Evolutionary conservation across 345 rosid species (phyloP).

Genomic region (Rhodamnia rubescens): DNA sequence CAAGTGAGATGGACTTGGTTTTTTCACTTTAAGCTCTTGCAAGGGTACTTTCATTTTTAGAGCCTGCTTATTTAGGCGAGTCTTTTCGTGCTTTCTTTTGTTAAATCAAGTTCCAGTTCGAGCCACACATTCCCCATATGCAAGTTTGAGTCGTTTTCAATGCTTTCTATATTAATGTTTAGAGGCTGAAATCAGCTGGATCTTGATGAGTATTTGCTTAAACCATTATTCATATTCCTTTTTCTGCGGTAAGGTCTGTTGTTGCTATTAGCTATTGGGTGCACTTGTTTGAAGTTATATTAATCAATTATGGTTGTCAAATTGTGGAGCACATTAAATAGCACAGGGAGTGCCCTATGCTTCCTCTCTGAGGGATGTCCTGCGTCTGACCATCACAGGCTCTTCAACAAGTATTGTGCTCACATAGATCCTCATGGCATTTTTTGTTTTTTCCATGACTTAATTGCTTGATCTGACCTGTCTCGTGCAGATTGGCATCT

Average conservation of each 20-base stretch:
- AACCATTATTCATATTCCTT: not conserved
- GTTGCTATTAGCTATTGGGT: not conserved
- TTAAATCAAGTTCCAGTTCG: not conserved
- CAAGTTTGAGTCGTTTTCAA: not conserved
- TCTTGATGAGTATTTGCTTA: not conserved
- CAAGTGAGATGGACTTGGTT: not conserved
- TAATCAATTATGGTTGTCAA: not conserved
- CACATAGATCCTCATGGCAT: not conserved
- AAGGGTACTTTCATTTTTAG: not conserved
- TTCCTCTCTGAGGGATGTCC: not conserved
- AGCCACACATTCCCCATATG: not conserved
- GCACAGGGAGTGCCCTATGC: not conserved
- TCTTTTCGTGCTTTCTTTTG: not conserved
- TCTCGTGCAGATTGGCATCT: not conserved
- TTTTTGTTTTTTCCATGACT: not conserved
- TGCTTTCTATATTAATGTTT: not conserved
- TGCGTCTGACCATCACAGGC: not conserved
- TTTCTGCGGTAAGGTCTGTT: not conserved
- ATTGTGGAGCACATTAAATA: not conserved
- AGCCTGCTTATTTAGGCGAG: not conserved
- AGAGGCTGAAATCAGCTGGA: not conserved
- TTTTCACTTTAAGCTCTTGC: not conserved
- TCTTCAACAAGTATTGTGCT: not conserved
- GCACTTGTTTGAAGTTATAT: not conserved
- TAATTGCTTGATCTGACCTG: not conserved